Evolutionary conservation across 2,329 filamentous ascomycete genomes (phyloP), one percentile per base, ranked within the genome.

Genomic region (Alternaria brassicae): DNA sequence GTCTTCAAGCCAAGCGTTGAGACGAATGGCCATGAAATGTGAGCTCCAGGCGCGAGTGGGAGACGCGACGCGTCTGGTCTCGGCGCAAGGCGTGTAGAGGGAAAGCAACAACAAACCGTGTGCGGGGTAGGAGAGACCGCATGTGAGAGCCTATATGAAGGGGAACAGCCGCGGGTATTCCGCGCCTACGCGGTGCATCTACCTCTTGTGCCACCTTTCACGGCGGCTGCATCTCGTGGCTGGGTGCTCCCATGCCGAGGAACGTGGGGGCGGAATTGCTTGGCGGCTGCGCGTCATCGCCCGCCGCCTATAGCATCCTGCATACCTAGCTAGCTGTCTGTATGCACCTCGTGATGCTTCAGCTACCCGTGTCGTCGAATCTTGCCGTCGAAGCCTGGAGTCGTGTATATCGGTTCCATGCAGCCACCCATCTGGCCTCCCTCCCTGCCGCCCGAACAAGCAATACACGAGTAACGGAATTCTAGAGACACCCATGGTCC

Each of bases 1-100:
- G 10, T 71, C 58, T 41, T 68, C 67, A 32, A 75, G 67, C 73
- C 71, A 73, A 47, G 34, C 51, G 17, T 40, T 28, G 51, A 65
- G 63, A 61, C 51, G 47, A 53, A 59, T 48, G 52, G 56, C 62
- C 68, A 71, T 71, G 13, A 40, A 61, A 25, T 30, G 36, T 10
- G 25, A 36, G 36, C 23, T 30, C 13, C 6, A 21, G 49, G 50
- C 40, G 42, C 42, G 19, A 32, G 53, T 13, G 53, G 53, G 50
- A 58, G 60, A 62, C 62, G 62, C 65, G 64, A 59, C 64, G 54
- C 56, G 65, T 60, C 50, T 53, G 21, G 17, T 44, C 45, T 32
- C 23, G 28, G 57, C 40, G 45, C 27, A 30, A 23, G 32, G n/a
- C 39, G 39, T 23, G 12, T 17, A 39, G 39, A 28, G 30, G 44